Evolutionary conservation across 768 basidiomycete genomes (phyloP).

Genomic region (Boletus insuetus): DNA sequence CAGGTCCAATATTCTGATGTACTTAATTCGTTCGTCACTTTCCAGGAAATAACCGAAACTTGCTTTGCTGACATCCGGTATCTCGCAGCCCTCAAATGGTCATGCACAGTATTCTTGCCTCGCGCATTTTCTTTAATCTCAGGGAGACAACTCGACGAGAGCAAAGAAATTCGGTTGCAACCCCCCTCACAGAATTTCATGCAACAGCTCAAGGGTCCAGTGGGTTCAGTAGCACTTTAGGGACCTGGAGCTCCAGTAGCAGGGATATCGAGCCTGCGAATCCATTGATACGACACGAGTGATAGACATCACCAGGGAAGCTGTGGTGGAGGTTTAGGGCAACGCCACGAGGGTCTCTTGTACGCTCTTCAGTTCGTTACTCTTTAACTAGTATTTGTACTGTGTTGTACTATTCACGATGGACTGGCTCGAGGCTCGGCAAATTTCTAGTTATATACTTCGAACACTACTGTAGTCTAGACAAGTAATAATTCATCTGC

Average conservation of each 20-base stretch:
- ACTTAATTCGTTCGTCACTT: conserved; percentile 17
- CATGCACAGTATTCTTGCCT: conserved; percentile 23
- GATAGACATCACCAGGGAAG: not conserved
- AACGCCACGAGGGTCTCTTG: not conserved
- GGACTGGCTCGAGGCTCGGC: no score
- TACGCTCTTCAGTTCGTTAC: not conserved
- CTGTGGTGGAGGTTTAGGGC: not conserved
- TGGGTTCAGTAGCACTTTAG: conserved; percentile 1
- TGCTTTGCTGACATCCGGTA: not conserved
- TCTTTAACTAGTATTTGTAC: no score
- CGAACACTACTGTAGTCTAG: no score
- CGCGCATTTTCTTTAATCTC: conserved; percentile 26
- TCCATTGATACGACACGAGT: not conserved
- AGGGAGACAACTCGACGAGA: conserved; percentile 15
- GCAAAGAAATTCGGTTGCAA: not conserved
- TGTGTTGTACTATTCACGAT: no score
- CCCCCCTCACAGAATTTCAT: conserved; percentile 10
- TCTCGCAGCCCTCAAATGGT: conserved; percentile 18
- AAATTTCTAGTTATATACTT: no score
- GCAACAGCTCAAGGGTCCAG: not conserved
- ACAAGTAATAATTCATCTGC: no score
- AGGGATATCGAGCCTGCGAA: not conserved
- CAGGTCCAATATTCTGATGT: conserved; percentile 15
- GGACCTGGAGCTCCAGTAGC: not conserved
- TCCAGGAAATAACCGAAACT: not conserved